Evolutionary conservation across 1,284 basidiomycete genomes (phyloP).

Genomic region (Porodaedalea pini): DNA sequence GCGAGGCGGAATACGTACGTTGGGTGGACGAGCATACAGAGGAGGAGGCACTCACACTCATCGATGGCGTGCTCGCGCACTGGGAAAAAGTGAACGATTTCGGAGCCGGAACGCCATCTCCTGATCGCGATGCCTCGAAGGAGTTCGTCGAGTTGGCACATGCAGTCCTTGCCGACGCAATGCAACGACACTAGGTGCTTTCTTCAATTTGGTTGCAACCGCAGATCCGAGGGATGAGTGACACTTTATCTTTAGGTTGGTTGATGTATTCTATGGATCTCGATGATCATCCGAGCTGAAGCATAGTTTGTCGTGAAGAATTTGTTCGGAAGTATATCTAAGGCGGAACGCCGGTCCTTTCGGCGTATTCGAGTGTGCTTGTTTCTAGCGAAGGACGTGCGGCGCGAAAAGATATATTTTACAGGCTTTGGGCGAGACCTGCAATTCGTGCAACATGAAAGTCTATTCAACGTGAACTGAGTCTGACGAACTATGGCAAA

Average conservation of each 20-base stretch:
- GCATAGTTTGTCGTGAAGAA: no score
- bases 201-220: neutral
- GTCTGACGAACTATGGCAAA: no score
- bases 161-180: conserved; percentile 46
- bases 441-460: no score
- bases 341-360: no score
- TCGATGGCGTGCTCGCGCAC: conserved; percentile 65
- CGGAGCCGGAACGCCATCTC: conserved; percentile 34
- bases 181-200: neutral
- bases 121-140: conserved; percentile 39
- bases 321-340: no score
- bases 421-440: no score
- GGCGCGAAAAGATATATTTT: no score
- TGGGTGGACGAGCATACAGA: conserved; percentile 81
- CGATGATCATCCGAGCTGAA: neutral
- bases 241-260: neutral
- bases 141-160: conserved; percentile 67
- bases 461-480: no score
- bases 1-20: conserved; percentile 86
- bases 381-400: no score
- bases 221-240: neutral
- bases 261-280: neutral
- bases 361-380: no score
- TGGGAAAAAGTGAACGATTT: conserved; percentile 67
- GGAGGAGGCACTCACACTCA: conserved; percentile 65